Evolutionary conservation across 2,329 filamentous ascomycete species (phyloP).

Genomic region (Aspergillus unguis): DNA sequence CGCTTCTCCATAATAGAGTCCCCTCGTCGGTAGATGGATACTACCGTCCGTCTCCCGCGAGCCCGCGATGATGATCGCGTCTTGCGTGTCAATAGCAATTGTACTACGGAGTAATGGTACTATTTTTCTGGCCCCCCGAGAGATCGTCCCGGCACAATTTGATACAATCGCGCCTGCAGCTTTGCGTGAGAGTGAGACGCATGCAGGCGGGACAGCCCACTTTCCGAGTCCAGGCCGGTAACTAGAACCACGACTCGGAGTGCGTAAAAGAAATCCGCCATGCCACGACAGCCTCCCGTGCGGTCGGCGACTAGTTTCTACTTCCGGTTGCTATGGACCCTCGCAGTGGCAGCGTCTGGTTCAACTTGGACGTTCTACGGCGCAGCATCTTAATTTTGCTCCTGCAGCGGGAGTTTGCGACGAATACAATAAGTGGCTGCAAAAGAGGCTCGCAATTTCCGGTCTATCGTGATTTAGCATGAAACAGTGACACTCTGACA

Average conservation of each 20-base stretch:
- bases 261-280: no score
- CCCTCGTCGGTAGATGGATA: neutral
- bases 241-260: no score
- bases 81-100: neutral
- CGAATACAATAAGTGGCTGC: neutral
- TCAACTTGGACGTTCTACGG: neutral
- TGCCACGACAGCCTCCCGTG: no score
- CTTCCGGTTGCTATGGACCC: no score
- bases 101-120: no score
- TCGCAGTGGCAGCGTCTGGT: constrained; percentile 8
- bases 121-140: neutral
- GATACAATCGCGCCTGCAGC: neutral
- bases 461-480: neutral
- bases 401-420: neutral
- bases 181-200: neutral
- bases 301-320: no score
- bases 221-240: neutral
- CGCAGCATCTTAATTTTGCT: neutral
- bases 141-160: constrained; percentile 1
- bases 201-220: neutral
- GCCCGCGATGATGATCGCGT: neutral
- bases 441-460: neutral
- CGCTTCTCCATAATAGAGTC: neutral
- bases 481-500: neutral
- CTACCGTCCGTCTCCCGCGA: neutral